Evolutionary conservation across 2,329 filamentous ascomycete genomes (phyloP).

Genomic region (Colletotrichum filicis): DNA sequence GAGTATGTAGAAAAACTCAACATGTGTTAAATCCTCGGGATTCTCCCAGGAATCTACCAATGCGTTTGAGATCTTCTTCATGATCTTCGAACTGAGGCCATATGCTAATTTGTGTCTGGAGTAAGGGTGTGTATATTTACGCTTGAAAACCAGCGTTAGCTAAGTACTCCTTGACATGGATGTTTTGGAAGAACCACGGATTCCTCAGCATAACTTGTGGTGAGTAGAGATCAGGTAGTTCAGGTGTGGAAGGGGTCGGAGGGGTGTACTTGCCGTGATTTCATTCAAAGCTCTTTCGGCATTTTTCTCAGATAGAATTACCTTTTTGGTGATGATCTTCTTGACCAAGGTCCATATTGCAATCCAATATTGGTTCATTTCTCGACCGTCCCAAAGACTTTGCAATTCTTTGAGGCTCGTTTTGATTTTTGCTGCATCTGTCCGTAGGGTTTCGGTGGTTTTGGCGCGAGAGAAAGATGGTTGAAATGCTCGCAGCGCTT

Average conservation of each 20-base stretch:
- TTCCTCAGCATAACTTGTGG: not conserved
- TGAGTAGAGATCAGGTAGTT: no score
- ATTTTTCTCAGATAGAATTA: not conserved
- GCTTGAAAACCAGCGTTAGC: not conserved
- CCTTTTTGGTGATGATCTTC: not conserved
- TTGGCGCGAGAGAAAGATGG: not conserved
- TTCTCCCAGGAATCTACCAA: not conserved
- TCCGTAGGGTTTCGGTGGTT: no score
- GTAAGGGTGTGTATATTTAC: not conserved
- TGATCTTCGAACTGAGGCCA: not conserved
- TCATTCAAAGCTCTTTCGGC: not conserved
- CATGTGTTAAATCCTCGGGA: not conserved
- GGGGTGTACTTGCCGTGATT: not conserved
- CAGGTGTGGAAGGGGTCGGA: no score
- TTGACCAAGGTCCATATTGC: not conserved
- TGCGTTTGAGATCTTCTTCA: not conserved
- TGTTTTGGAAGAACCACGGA: not conserved
- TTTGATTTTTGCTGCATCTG: not conserved
- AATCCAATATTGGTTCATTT: not conserved
- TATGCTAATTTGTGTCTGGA: not conserved
- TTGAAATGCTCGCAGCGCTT: not conserved
- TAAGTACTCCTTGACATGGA: not conserved
- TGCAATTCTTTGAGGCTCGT: not conserved
- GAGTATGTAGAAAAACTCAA: not conserved
- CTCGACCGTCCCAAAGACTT: not conserved